Percentiles rank a stretch among this genome's conserved stretches.
Conservation (phyloP, 2,329 filamentous ascomycete genomes). For the Penicillium sp. region DNA sequence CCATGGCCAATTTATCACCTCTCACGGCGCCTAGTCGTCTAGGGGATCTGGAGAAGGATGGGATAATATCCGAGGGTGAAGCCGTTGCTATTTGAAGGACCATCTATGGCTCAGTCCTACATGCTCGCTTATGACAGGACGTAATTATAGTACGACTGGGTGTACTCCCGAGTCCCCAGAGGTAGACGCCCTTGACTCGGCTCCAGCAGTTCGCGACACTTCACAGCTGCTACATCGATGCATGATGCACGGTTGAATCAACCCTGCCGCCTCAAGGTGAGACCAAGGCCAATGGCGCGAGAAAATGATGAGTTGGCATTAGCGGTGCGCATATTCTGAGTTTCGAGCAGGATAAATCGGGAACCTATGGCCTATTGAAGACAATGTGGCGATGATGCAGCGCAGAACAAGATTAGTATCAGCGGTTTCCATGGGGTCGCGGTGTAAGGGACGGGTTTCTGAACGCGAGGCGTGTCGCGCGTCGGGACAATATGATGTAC, state of each 20-base stretch:
- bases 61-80: neutral
- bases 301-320: slow-evolving; percentile 12
- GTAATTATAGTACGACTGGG: neutral
- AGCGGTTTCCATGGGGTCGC: neutral
- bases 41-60: neutral
- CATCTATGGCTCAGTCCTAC: neutral
- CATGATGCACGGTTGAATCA: slow-evolving; percentile 6
- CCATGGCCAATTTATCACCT: neutral
- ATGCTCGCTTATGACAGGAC: neutral
- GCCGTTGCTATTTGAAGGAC: neutral
- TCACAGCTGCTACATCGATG: neutral
- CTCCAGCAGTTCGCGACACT: neutral
- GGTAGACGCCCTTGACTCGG: neutral
- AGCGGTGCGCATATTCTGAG: neutral
- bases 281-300: slow-evolving; percentile 10
- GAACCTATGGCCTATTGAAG: neutral
- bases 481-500: slow-evolving; percentile 2
- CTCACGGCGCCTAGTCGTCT: neutral
- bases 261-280: neutral
- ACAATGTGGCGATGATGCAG: neutral
- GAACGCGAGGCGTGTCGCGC: slow-evolving; percentile 15
- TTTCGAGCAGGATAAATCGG: neutral
- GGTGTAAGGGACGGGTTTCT: slow-evolving; percentile 9
- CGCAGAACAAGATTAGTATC: neutral
- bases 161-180: neutral